These are phyloP conservation scores for Debaryomyces sp. DNA, from an alignment of 1,139 yeast genomes.

Conservation along the genomic window DNA sequence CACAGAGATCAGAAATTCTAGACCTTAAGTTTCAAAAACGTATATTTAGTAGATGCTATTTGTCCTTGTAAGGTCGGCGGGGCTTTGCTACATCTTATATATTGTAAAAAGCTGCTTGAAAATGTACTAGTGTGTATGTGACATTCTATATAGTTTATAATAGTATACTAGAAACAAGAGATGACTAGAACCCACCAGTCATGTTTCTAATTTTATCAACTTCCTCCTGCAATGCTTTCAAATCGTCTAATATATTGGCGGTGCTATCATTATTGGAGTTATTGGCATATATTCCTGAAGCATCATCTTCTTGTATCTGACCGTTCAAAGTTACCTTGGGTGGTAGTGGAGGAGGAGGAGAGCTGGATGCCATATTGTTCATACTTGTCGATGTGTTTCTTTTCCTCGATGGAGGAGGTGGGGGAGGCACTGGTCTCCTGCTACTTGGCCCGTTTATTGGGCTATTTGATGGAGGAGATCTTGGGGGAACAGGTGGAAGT, in stretches of 20 bases:
- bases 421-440: conserved; percentile 31
- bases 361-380: conserved; percentile 11
- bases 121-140: conserved; percentile 2
- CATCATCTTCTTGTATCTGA: neutral
- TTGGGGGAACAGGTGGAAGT: conserved; percentile 23
- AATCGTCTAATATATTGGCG: conserved; percentile 58
- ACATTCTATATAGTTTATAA: conserved; percentile 7
- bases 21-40: too few species aligned
- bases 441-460: conserved; percentile 5
- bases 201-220: conserved; percentile 56
- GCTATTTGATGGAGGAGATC: conserved; percentile 11
- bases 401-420: conserved; percentile 49
- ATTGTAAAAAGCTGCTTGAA: neutral
- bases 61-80: too few species aligned
- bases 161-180: neutral
- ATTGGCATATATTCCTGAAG: conserved; percentile 10
- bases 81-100: neutral
- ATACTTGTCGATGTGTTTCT: conserved; percentile 22
- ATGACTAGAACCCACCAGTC: conserved; percentile 49
- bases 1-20: too few species aligned
- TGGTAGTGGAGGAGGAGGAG: conserved; percentile 40
- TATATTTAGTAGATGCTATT: neutral
- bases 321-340: conserved; percentile 28
- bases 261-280: conserved; percentile 36
- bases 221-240: conserved; percentile 64